Conservation (phyloP, 495 filamentous ascomycete genomes). For the Glonium stellatum region DNA sequence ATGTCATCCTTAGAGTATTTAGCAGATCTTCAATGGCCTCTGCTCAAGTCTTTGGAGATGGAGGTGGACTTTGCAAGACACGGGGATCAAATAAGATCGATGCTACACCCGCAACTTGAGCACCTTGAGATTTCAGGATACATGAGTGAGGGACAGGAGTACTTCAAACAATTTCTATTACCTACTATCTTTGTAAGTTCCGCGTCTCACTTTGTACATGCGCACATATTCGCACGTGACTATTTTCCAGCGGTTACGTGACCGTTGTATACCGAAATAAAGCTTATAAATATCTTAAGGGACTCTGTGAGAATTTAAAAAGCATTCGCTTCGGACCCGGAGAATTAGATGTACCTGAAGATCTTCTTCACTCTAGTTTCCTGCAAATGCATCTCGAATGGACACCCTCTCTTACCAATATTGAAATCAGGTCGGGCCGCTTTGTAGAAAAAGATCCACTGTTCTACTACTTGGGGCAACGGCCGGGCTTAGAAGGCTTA, state of each 20-base stretch:
- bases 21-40: slow-evolving; percentile 16
- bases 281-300: not conserved
- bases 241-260: too few species aligned
- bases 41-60: slow-evolving; percentile 17
- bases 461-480: slow-evolving; percentile 14
- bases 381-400: slow-evolving; percentile 9
- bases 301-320: slow-evolving; percentile 16
- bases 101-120: slow-evolving; percentile 16
- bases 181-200: slow-evolving; percentile 17
- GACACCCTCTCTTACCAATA: slow-evolving; percentile 6
- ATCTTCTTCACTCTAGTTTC: slow-evolving; percentile 11
- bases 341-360: not conserved
- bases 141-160: slow-evolving; percentile 9
- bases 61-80: slow-evolving; percentile 21
- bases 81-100: slow-evolving; percentile 10
- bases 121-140: slow-evolving; percentile 16
- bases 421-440: slow-evolving; percentile 13
- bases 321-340: slow-evolving; percentile 18
- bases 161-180: slow-evolving; percentile 11
- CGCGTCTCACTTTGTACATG: not conserved
- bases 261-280: not conserved
- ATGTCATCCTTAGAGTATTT: slow-evolving; percentile 8
- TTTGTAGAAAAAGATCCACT: slow-evolving; percentile 14
- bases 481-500: slow-evolving; percentile 6
- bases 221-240: too few species aligned